Percentiles rank a stretch among this genome's conserved stretches.
Conservation (phyloP, 257 asterid genomes). For the Solanum clarkiae region DNA sequence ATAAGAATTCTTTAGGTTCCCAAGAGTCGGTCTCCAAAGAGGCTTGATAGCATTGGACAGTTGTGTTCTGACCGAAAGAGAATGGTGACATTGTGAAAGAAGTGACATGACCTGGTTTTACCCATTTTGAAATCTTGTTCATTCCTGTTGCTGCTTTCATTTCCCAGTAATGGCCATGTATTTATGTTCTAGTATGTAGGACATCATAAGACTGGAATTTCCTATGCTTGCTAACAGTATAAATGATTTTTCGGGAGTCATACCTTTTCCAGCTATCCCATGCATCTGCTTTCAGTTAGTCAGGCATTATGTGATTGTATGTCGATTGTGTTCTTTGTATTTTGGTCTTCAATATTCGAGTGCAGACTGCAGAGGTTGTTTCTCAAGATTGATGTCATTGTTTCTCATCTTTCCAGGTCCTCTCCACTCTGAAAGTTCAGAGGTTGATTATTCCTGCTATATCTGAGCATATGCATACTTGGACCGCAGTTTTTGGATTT, state of each 20-base stretch:
- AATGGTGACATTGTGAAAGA: neutral
- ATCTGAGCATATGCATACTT: slow-evolving; percentile 72
- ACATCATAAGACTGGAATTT: neutral
- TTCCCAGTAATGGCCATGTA: neutral
- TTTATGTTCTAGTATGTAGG: neutral
- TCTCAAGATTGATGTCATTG: neutral
- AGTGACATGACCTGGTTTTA: neutral
- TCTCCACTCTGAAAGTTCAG: slow-evolving; percentile 50
- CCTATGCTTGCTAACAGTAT: neutral
- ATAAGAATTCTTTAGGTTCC: neutral
- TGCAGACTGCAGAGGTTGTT: neutral
- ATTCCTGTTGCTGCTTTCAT: neutral
- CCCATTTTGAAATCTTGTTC: neutral
- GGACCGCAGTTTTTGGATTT: slow-evolving; percentile 70
- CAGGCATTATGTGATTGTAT: neutral
- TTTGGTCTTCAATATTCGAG: neutral
- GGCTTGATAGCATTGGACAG: neutral
- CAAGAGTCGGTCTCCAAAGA: neutral
- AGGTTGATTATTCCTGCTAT: slow-evolving; percentile 80
- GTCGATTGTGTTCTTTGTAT: neutral
- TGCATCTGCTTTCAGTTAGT: neutral
- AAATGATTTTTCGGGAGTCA: neutral
- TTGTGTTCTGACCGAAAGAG: neutral
- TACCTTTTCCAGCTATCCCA: neutral
- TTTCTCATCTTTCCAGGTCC: slow-evolving; percentile 40